Conservation (phyloP, 805 yeast species). For the Spathaspora girioi region DNA sequence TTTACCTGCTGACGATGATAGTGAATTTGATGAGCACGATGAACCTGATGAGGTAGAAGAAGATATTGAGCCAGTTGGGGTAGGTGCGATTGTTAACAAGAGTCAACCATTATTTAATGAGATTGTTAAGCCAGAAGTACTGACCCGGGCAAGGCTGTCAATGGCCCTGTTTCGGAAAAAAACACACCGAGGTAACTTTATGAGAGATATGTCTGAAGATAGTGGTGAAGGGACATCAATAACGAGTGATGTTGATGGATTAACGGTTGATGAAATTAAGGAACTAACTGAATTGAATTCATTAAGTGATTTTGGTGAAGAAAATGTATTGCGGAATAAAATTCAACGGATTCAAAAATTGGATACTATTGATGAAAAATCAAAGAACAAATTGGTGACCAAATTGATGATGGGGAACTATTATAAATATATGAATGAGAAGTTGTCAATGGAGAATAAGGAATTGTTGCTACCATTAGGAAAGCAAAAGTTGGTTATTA, state of each 20-base stretch:
- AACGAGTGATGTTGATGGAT: conserved; percentile 29
- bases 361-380: conserved; percentile 32
- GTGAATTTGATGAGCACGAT: conserved; percentile 21
- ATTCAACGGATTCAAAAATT: conserved; percentile 46
- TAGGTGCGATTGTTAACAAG: conserved; percentile 44
- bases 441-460: conserved; percentile 16
- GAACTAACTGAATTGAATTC: conserved; percentile 34
- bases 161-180: conserved; percentile 1
- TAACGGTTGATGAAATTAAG: conserved; percentile 29
- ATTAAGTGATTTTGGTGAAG: conserved; percentile 30
- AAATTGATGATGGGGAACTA: conserved; percentile 68
- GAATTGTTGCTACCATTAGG: conserved; percentile 10
- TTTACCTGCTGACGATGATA: conserved; percentile 47
- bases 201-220: conserved; percentile 10
- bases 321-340: conserved; percentile 41
- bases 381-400: conserved; percentile 53
- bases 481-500: conserved; percentile 15
- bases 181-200: conserved; percentile 9
- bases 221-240: conserved; percentile 9
- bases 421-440: conserved; percentile 43
- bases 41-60: conserved; percentile 6
- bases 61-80: conserved; percentile 53
- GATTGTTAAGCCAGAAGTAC: conserved; percentile 44
- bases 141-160: conserved; percentile 2
- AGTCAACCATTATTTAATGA: conserved; percentile 49